phyloP scores from a whole-genome alignment of 2,329 filamentous ascomycete species.

The Tolypocladium amazonense region DNA sequence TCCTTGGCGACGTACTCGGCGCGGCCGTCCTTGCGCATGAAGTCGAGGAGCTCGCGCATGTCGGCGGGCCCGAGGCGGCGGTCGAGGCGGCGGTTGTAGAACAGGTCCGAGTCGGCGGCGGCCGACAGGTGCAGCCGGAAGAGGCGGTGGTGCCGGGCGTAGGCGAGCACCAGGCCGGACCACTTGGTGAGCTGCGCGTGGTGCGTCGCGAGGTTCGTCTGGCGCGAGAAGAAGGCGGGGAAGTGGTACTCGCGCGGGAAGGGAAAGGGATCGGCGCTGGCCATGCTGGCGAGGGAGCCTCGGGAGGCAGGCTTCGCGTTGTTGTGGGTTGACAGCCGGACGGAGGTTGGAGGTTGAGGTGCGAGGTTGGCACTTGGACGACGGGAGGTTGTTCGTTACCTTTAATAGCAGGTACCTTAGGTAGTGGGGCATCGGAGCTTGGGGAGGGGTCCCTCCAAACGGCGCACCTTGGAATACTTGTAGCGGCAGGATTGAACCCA shows the following conservation, averaged over 20 bases:
- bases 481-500: too few species aligned
- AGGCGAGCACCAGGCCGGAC: conserved; percentile 74
- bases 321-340: background rate
- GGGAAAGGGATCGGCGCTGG: conserved; percentile 25
- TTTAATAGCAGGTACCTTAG: too few species aligned
- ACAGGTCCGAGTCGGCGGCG: conserved; percentile 43
- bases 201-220: conserved; percentile 63
- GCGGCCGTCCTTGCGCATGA: conserved; percentile 47
- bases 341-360: background rate
- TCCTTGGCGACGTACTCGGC: conserved; percentile 52
- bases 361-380: too few species aligned
- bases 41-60: conserved; percentile 46
- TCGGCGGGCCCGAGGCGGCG: conserved; percentile 39
- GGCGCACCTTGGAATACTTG: too few species aligned
- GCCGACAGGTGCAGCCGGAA: conserved; percentile 60
- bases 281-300: background rate
- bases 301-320: background rate
- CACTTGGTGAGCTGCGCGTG: conserved; percentile 74
- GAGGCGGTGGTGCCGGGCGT: conserved; percentile 68
- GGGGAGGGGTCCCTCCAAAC: too few species aligned
- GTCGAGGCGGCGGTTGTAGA: conserved; percentile 44
- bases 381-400: too few species aligned
- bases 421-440: too few species aligned
- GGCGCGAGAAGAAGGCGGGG: conserved; percentile 77
- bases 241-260: conserved; percentile 62